These are phyloP conservation scores for Tympanopsis confertula DNA, from an alignment of 2,329 filamentous ascomycete genomes.

Conservation along the genomic window DNA sequence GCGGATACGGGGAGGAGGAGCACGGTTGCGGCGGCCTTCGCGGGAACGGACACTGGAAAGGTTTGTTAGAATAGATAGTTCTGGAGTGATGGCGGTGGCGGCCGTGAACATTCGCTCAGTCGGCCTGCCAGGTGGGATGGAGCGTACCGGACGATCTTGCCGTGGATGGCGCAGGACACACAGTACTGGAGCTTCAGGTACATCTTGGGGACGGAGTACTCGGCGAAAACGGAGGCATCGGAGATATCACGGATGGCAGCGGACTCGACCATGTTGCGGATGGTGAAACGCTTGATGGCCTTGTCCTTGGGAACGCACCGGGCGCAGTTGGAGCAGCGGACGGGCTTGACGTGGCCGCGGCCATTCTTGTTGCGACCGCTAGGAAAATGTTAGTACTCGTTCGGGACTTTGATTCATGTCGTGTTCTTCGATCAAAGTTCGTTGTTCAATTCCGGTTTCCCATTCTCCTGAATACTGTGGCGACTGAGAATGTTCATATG, in stretches of 20 bases:
- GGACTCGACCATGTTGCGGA: slow-evolving; percentile 99
- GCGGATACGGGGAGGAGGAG: slow-evolving; percentile 88
- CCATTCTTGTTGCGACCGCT: slow-evolving; percentile 99
- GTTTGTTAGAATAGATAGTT: slow-evolving; percentile 28
- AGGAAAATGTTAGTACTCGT: background rate
- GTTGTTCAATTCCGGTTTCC: too few relatives aligned
- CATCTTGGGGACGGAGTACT: slow-evolving; percentile 99
- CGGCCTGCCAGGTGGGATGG: slow-evolving; percentile 42
- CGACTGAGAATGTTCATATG: too few relatives aligned
- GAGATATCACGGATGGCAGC: slow-evolving; percentile 99
- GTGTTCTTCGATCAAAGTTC: too few relatives aligned
- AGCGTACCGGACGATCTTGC: slow-evolving; percentile 99
- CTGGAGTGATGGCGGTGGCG: slow-evolving; percentile 9
- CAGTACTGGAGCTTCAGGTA: slow-evolving; percentile 99
- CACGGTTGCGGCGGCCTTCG: slow-evolving; percentile 95
- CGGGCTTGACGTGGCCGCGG: slow-evolving; percentile 98
- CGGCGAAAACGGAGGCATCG: slow-evolving; percentile 95
- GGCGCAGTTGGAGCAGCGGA: slow-evolving; percentile 66
- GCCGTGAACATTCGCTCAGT: too few relatives aligned
- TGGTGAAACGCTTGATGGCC: slow-evolving; percentile 99
- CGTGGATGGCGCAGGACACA: slow-evolving; percentile 99
- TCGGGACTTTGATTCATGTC: too few relatives aligned
- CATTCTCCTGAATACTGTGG: too few relatives aligned
- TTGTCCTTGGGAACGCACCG: slow-evolving; percentile 97
- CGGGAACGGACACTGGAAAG: slow-evolving; percentile 78